Conservation (phyloP, 352 stramenopile species). For the Bremia lactucae region DNA sequence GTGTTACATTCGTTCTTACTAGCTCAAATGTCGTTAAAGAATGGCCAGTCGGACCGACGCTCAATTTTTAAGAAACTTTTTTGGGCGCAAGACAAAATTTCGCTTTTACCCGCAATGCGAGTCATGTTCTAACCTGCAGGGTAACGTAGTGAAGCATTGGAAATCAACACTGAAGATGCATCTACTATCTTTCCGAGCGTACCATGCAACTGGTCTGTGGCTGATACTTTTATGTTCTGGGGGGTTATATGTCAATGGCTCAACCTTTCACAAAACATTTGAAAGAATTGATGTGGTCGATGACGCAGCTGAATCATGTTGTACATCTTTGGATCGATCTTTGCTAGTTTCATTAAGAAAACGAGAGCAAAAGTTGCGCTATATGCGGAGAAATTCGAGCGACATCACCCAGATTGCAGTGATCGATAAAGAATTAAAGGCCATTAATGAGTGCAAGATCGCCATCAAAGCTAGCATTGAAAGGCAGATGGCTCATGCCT, state of each 20-base stretch:
- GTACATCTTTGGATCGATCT: conserved; percentile 29
- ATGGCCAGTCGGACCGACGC: conserved; percentile 50
- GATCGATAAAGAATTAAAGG: conserved; percentile 41
- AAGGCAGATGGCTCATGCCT: conserved; percentile 23
- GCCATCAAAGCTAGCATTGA: conserved; percentile 52
- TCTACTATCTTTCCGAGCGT: conserved; percentile 44
- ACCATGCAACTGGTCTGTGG: conserved; percentile 73
- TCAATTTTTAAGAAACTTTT: conserved; percentile 25
- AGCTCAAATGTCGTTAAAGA: conserved; percentile 15
- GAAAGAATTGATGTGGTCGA: conserved; percentile 22
- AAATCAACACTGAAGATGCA: conserved; percentile 60
- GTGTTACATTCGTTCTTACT: conserved; percentile 1
- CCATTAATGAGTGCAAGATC: conserved; percentile 44
- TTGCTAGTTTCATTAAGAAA: conserved; percentile 43
- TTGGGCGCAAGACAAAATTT: conserved; percentile 43
- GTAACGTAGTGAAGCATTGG: conserved; percentile 46
- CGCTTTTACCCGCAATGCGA: conserved; percentile 82
- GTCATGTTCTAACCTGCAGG: conserved; percentile 71
- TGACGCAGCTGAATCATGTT: conserved; percentile 7
- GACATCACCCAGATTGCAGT: conserved; percentile 17
- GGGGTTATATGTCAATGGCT: conserved; percentile 58
- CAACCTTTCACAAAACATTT: conserved; percentile 55
- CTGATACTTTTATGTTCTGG: conserved; percentile 72
- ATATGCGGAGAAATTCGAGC: conserved; percentile 20
- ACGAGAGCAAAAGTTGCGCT: conserved; percentile 40